A percentile compares a stretch with the other conserved stretches of the same genome.
These are phyloP conservation scores for Trichoderma harzianum DNA, from an alignment of 2,329 filamentous ascomycete genomes.

Conservation along the genomic window DNA sequence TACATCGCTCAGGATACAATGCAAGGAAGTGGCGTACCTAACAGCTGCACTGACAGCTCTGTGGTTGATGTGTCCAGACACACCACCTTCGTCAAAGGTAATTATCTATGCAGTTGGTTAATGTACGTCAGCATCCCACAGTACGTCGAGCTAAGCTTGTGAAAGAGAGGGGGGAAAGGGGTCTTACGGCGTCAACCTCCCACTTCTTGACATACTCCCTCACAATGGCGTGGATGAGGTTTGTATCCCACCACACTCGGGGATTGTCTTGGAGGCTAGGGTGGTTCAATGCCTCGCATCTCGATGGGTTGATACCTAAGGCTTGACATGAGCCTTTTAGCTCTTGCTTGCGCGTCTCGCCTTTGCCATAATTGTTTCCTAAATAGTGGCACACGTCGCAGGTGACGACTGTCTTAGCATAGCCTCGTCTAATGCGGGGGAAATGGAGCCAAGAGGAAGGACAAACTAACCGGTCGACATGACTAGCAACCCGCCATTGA, in stretches of 20 bases:
- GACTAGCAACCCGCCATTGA: slow-evolving; percentile 28
- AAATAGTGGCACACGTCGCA: background rate
- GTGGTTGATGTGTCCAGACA: slow-evolving; percentile 41
- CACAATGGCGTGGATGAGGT: slow-evolving; percentile 32
- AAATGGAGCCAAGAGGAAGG: background rate
- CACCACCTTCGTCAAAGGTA: slow-evolving; percentile 40
- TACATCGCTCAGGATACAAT: background rate
- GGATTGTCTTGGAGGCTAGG: slow-evolving; percentile 38
- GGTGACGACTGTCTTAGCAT: background rate
- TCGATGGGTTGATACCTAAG: slow-evolving; percentile 27
- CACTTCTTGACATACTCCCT: slow-evolving; percentile 35
- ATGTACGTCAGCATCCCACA: background rate
- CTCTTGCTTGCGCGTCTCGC: slow-evolving; percentile 28
- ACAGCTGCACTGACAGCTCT: slow-evolving; percentile 38
- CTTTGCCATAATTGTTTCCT: slow-evolving; percentile 33
- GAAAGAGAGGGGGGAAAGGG: background rate
- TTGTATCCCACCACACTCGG: slow-evolving; percentile 37
- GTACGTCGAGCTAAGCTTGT: background rate
- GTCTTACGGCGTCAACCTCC: slow-evolving; percentile 31
- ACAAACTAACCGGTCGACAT: slow-evolving; percentile 30
- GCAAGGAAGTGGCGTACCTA: slow-evolving; percentile 27
- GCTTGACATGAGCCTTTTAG: slow-evolving; percentile 30
- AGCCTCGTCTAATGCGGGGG: background rate
- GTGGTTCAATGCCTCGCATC: slow-evolving; percentile 34
- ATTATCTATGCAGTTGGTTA: slow-evolving; percentile 31